These are phyloP conservation scores for Saccharomycopsis sp. DNA, from an alignment of 805 yeast genomes.

Conservation along the genomic window DNA sequence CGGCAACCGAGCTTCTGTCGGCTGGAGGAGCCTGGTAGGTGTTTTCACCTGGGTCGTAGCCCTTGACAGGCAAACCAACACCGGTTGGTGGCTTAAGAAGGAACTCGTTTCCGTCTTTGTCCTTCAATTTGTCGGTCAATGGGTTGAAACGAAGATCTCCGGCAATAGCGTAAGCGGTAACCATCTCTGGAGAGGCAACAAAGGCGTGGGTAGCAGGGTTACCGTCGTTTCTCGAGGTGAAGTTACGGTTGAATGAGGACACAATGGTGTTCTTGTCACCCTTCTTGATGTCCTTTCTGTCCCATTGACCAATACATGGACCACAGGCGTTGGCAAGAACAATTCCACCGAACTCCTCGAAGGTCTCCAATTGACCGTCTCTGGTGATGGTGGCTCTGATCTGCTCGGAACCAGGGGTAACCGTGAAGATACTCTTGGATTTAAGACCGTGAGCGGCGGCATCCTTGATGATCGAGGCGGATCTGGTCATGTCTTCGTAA, in stretches of 20 bases:
- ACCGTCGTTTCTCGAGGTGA: constrained; percentile 97
- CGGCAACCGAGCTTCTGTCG: constrained; percentile 70
- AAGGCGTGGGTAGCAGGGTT: constrained; percentile 96
- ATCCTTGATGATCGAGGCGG: constrained; percentile 85
- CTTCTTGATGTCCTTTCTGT: constrained; percentile 85
- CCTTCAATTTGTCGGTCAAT: constrained; percentile 80
- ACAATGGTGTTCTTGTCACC: constrained; percentile 95
- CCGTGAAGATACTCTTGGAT: constrained; percentile 86
- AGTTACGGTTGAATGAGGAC: constrained; percentile 96
- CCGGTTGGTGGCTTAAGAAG: constrained; percentile 83
- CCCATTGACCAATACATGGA: constrained; percentile 99
- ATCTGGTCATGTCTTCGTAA: constrained; percentile 96
- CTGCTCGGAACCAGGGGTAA: constrained; percentile 98
- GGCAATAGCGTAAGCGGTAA: constrained; percentile 90
- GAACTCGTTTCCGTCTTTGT: constrained; percentile 85
- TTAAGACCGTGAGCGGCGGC: constrained; percentile 89
- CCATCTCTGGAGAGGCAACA: constrained; percentile 95
- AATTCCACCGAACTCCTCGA: constrained; percentile 86
- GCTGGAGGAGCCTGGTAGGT: constrained; percentile 96
- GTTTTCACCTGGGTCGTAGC: constrained; percentile 90
- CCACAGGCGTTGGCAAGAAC: constrained; percentile 98
- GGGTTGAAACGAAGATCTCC: constrained; percentile 98
- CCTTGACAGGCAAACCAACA: constrained; percentile 81
- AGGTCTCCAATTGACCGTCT: constrained; percentile 86
- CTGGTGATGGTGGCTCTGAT: constrained; percentile 96